These are phyloP conservation scores for Lecanosticta acicola DNA, from an alignment of 2,329 filamentous ascomycete genomes.

Conservation along the genomic window DNA sequence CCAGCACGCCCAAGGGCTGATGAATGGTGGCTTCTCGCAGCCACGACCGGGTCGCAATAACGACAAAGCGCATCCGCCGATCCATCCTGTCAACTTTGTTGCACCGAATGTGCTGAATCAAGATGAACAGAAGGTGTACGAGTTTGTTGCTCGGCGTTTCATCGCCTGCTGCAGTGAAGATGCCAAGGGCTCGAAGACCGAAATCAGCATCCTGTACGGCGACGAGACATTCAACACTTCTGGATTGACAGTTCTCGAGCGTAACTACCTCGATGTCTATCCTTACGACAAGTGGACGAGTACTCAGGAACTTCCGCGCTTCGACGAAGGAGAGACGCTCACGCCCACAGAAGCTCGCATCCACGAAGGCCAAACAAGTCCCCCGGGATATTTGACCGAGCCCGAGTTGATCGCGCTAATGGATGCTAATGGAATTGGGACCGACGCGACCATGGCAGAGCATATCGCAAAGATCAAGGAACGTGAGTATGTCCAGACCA, in stretches of 20 bases:
- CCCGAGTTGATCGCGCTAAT: constrained; percentile 93
- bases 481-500: constrained; percentile 73
- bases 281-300: constrained; percentile 96
- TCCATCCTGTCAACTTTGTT: constrained; percentile 88
- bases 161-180: constrained; percentile 94
- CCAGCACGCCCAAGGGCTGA: constrained; percentile 66
- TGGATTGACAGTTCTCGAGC: constrained; percentile 76
- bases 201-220: constrained; percentile 79
- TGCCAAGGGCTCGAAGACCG: constrained; percentile 77
- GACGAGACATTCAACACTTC: constrained; percentile 75
- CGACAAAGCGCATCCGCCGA: constrained; percentile 94
- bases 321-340: constrained; percentile 73
- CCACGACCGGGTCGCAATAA: constrained; percentile 82
- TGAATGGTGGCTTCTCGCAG: constrained; percentile 70
- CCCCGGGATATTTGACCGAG: constrained; percentile 85
- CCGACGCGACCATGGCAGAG: constrained; percentile 97
- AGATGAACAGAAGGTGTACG: constrained; percentile 69
- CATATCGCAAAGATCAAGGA: constrained; percentile 95
- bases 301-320: constrained; percentile 73
- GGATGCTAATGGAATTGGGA: constrained; percentile 98
- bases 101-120: constrained; percentile 55
- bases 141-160: constrained; percentile 87
- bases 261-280: constrained; percentile 93
- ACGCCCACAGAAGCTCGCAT: constrained; percentile 85
- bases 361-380: constrained; percentile 79